Evolutionary conservation across 2,329 filamentous ascomycete genomes (phyloP).

Genomic region (Cryphonectria japonica): DNA sequence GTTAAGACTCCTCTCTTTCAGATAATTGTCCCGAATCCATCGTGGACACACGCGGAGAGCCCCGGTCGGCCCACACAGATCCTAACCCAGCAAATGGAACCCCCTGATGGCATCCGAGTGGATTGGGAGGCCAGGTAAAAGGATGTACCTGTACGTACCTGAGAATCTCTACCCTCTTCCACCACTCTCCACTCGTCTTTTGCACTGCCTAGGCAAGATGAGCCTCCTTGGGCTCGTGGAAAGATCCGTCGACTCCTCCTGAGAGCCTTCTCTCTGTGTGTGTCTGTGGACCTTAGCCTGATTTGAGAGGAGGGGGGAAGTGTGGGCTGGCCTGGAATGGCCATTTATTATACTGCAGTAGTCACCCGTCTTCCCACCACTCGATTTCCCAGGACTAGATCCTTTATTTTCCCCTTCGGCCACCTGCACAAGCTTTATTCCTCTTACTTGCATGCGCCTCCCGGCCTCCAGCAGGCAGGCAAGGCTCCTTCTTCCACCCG

Average conservation of each 20-base stretch:
- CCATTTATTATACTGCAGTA: slow-evolving; percentile 25
- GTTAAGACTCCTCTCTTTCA: slow-evolving; percentile 26
- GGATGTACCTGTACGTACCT: slow-evolving; percentile 24
- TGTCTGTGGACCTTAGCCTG: slow-evolving; percentile 1
- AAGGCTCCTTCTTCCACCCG: slow-evolving; percentile 22
- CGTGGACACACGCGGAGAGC: slow-evolving; percentile 30
- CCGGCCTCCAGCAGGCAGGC: slow-evolving; percentile 25
- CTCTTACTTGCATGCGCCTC: slow-evolving; percentile 21
- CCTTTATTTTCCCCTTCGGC: slow-evolving; percentile 21
- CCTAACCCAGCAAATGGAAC: slow-evolving; percentile 27
- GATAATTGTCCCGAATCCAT: slow-evolving; percentile 31
- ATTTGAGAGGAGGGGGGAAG: neutral
- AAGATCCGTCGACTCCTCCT: slow-evolving; percentile 25
- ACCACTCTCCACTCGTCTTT: slow-evolving; percentile 24
- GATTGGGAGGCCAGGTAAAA: neutral
- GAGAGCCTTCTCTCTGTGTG: neutral
- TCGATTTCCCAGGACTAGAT: slow-evolving; percentile 23
- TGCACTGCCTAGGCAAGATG: slow-evolving; percentile 25
- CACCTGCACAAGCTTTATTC: slow-evolving; percentile 26
- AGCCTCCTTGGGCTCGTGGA: slow-evolving; percentile 20
- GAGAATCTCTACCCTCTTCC: slow-evolving; percentile 22
- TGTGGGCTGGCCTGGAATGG: slow-evolving; percentile 18
- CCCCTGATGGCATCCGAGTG: slow-evolving; percentile 23
- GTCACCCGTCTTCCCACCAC: slow-evolving; percentile 24
- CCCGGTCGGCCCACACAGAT: slow-evolving; percentile 27